Evolutionary conservation across 257 asterid species (phyloP), one percentile per base, ranked within the genome.

Genomic region (Parsonsia alboflavescens): DNA sequence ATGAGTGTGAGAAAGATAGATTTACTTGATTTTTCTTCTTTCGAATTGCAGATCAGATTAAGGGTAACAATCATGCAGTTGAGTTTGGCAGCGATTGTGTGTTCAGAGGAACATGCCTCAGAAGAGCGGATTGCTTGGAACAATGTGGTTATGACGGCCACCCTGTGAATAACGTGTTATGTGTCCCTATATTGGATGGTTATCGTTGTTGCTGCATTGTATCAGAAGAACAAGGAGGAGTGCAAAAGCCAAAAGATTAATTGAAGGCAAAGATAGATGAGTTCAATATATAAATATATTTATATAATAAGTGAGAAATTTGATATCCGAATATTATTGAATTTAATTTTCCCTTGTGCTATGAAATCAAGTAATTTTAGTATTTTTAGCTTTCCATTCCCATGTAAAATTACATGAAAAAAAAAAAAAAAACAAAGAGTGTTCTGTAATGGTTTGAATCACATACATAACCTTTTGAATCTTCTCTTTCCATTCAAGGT

Each of bases 191-290:
- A 15, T n/a, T 54, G 0, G 4, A 53, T 72, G 54, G 1, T 13
- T 7, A 2, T 24, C 75, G 42, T 41, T 72, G 75, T 30, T 72
- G 75, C 75, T 54, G 67, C 0, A 56, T 72, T n/a, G 42, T 72
- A 28, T 24, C 36, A 41, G 39, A 21, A 24, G 45, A 44, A 16
- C 15, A 19, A 1, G 39, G 3, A 33, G 39, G 2, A 30, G 0
- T 5, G 10, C 62, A 50, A 19, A 28, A 50, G 21, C 11, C 11
- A 28, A 7, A 19, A 7, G n/a, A 19, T 10, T 0, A 36, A 54
- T 0, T 5, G 2, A 54, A 6, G 10, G 50, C 13, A 46, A 59
- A 28, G 1, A 26, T 4, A 59, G 66, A 59, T 59, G 0, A 28
- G 58, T 33, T 33, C 3, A 33, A 33, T 33, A 33, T 33, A 33